Evolutionary conservation across 2,329 filamentous ascomycete species (phyloP).

Genomic region (Apiospora kogelbergensis): DNA sequence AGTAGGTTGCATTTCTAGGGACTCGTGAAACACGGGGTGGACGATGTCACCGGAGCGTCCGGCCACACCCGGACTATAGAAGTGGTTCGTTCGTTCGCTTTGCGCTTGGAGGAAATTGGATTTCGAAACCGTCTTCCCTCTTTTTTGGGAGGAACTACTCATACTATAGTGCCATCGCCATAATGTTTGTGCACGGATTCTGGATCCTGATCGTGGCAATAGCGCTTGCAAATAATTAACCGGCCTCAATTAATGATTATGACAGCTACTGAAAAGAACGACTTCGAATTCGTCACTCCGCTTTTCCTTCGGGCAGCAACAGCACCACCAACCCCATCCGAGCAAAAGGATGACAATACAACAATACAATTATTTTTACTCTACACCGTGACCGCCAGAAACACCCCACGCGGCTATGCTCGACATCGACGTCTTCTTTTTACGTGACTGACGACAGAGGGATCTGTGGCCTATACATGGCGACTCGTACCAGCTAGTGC

Average conservation of each 20-base stretch:
- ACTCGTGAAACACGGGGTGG: constrained; percentile 9
- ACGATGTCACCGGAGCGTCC: constrained; percentile 7
- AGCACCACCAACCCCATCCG: constrained; percentile 23
- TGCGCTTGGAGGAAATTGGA: constrained; percentile 2
- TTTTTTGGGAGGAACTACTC: background rate
- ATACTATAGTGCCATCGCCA: background rate
- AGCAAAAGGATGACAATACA: constrained; percentile 31
- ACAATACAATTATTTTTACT: background rate
- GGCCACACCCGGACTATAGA: constrained; percentile 13
- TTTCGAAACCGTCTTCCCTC: background rate
- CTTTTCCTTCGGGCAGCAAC: constrained; percentile 37
- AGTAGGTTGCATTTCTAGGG: background rate
- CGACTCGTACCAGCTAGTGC: background rate
- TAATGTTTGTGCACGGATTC: background rate
- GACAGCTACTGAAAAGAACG: background rate
- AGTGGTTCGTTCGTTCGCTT: constrained; percentile 7
- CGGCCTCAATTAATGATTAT: constrained; percentile 10
- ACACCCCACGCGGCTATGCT: constrained; percentile 5
- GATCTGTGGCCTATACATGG: background rate
- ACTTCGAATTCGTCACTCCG: constrained; percentile 2
- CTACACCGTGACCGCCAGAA: constrained; percentile 2
- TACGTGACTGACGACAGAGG: background rate
- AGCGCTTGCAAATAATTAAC: constrained; percentile 25
- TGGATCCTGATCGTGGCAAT: constrained; percentile 15
- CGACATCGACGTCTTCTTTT: background rate